Evolutionary conservation across 2,329 filamentous ascomycete species (phyloP), one percentile per base, ranked within the genome.

Genomic region (Colletotrichum salicis): DNA sequence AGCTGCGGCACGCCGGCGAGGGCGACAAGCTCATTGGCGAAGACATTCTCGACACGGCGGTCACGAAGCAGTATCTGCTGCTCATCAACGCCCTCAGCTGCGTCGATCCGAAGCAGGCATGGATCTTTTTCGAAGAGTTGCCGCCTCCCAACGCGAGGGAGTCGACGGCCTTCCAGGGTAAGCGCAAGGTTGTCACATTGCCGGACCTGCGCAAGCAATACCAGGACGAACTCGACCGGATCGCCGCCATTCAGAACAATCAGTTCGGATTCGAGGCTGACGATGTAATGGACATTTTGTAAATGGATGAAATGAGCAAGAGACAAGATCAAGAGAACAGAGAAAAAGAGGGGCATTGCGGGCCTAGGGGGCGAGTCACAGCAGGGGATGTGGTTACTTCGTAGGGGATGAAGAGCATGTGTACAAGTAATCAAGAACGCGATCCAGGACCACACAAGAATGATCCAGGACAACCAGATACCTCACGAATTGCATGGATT

Each of bases 21-120:
- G 89, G 88, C 3, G 88, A 92, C 72, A 86, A 85, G 73, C 81
- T 88, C n/a, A 76, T 83, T 1, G 84, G 84, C 4, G 87, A 87
- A 22, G 90, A 91, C 73, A 85, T 86, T 4, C 83, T 91, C 12
- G 90, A 92, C 75, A 92, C 90, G 0, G 86, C 87, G 0, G 87
- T 93, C 37, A 91, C 92, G 58, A 90, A 93, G 76, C 92, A 94
- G 77, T 96, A 97, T 77, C 85, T 98, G n/a, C 88, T 95, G 73
- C 88, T 99, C 56, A 97, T 99, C 84, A 99, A 99, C 80, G 92
- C 94, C 1, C 86, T 99, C 72, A 94, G 93, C 75, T 97, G 94
- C 74, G 94, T 98, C 52, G 91, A 93, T 60, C 86, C 91, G 70
- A 90, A 88, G 75, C 90, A 94, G 73, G 93, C 97, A 77, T 99